phyloP scores from a whole-genome alignment of 2,329 filamentous ascomycete species.

The Talaromyces funiculosus region DNA sequence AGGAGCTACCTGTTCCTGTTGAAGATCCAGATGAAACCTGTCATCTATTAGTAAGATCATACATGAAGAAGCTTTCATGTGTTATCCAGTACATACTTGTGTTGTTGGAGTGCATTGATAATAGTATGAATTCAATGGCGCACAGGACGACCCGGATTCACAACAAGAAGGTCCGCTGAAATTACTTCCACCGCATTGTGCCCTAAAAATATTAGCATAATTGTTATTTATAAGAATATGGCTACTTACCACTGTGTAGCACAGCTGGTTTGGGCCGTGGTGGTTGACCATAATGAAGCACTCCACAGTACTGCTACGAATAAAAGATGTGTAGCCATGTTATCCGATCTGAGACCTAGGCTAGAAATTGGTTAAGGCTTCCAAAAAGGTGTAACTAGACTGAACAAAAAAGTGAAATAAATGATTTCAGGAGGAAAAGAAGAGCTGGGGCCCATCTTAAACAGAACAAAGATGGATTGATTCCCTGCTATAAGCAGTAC shows the following conservation, averaged over 20 bases:
- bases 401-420: background rate
- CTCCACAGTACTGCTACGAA: background rate
- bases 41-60: background rate
- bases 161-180: conserved; percentile 1
- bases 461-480: background rate
- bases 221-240: background rate
- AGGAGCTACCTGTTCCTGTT: background rate
- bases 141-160: conserved; percentile 1
- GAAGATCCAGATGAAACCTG: background rate
- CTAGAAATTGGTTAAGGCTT: background rate
- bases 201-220: background rate
- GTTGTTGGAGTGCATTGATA: conserved; percentile 8
- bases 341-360: background rate
- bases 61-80: background rate
- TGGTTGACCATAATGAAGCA: background rate
- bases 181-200: conserved; percentile 2
- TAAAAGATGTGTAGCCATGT: background rate
- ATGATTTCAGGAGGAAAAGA: background rate
- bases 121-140: background rate
- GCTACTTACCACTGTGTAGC: background rate
- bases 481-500: background rate
- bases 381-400: background rate
- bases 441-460: background rate
- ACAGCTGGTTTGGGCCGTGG: background rate
- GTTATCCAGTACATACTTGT: background rate